Evolutionary conservation across 2,329 filamentous ascomycete species (phyloP), one percentile per base, ranked within the genome.

Genomic region (Talaromyces sp.): DNA sequence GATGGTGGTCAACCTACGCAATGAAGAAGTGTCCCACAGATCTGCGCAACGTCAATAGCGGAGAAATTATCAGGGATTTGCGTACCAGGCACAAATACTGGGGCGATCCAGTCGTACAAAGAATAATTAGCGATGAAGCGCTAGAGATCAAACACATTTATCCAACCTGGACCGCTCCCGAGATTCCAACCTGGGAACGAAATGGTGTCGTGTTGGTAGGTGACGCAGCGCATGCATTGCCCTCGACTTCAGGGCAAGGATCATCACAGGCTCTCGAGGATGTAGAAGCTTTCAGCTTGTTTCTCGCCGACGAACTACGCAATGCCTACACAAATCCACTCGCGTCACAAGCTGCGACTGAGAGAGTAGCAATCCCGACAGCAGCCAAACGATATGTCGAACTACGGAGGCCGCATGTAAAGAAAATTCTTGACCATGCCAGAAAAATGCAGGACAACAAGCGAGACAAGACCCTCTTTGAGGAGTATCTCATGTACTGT

Each of bases 191-290:
- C 19, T 85, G 83, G 83, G 75, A 78, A 22, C 72, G 76, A 6
- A 74, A 81, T 10, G 76, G 82, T 0, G 78, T 85, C 2, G 76
- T 87, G 4, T 73, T 88, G 1, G 73, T 87, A 2, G 85, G 85
- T 3, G 85, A 87, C 71, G 84, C 84, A 2, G 84, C 84, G 0
- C 85, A 87, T 72, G 84, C 84, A 0, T 75, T 87, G 63, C 81
- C 83, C 2, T 80, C 85, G 0, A 82, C 80, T 6, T 81, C 81
- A 0, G 84, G 84, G 1, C 85, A 87, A 71, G 85, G 85, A 0
- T 79, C 82, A 0, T 82, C 80, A 3, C 84, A 86, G 71, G 85
- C 83, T 0, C 70, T 87, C 11, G 85, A 87, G 70, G 85, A 87
- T 72, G 79, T 78, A 0, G 81, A 84, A 66, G 76, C 80, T 0